Conservation (phyloP, 495 filamentous ascomycete species). For the Hypoxylon fragiforme region DNA sequence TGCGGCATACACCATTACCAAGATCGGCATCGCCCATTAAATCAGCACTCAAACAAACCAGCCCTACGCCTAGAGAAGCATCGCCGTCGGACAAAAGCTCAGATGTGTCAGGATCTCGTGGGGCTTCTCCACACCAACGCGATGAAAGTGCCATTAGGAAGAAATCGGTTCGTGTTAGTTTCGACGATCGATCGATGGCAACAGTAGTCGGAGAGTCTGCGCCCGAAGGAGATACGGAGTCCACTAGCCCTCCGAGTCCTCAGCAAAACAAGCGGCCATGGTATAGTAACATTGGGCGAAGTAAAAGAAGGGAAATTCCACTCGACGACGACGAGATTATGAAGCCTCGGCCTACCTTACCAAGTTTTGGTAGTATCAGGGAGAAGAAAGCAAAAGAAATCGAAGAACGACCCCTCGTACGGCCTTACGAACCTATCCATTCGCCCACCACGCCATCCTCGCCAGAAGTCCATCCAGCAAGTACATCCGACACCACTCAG, state of each 20-base stretch:
- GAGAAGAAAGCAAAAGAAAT: slow-evolving; percentile 48
- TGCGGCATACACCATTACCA: slow-evolving; percentile 74
- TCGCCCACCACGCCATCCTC: slow-evolving; percentile 24
- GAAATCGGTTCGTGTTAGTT: slow-evolving; percentile 79
- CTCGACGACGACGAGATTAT: slow-evolving; percentile 69
- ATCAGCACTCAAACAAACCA: slow-evolving; percentile 74
- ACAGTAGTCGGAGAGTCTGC: slow-evolving; percentile 63
- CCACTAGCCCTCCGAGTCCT: slow-evolving; percentile 53
- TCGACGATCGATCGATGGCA: slow-evolving; percentile 66
- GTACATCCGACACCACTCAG: slow-evolving; percentile 20
- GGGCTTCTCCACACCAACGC: slow-evolving; percentile 25
- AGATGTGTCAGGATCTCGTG: slow-evolving; percentile 39
- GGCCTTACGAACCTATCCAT: slow-evolving; percentile 46
- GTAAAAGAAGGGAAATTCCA: slow-evolving; percentile 48
- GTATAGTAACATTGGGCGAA: slow-evolving; percentile 58
- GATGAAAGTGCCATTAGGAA: slow-evolving; percentile 67
- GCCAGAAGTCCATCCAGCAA: slow-evolving; percentile 29
- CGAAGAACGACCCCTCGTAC: slow-evolving; percentile 55
- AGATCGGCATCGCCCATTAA: slow-evolving; percentile 84
- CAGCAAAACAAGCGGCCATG: slow-evolving; percentile 55
- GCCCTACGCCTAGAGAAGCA: slow-evolving; percentile 53
- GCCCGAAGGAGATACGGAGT: slow-evolving; percentile 54
- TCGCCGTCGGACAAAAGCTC: slow-evolving; percentile 49
- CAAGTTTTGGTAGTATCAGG: slow-evolving; percentile 83
- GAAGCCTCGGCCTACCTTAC: slow-evolving; percentile 74